Evolutionary conservation across 75 land plant species (phyloP), one percentile per base, ranked within the genome.

Genomic region (Pseudotsuga menziesii): DNA sequence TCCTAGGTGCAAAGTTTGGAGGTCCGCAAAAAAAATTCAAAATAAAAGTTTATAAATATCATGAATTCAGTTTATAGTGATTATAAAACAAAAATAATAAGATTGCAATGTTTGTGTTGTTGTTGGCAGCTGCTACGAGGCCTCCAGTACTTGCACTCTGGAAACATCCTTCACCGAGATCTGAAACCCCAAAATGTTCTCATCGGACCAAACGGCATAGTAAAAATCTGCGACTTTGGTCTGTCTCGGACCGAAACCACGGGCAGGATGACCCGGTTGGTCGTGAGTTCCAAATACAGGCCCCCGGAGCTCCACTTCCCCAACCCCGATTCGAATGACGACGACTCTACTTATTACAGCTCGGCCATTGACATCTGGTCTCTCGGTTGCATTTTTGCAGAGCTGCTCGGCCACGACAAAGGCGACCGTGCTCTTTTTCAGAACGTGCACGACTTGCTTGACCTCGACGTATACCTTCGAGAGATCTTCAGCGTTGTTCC

Each of bases 311-410:
- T 84, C 3, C 83, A 81, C 15, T 52, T 84, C 3, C 59, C 73
- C 19, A 77, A 80, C 71, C 32, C 32, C 32, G 32, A 29, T 0
- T 0, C 32, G 1, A 29, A 29, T 29, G 1, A 29, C 32, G 32
- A 1, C 32, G 1, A 1, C 1, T 29, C n/a, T n/a, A 76, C 80
- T n/a, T 82, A 80, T 52, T 84, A 84, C 76, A 84, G 79, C 19
- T 74, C 79, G 26, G 85, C 83, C 39, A 84, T 84, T 29, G 85
- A 84, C 73, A 76, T 84, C 62, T 84, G 85, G 85, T 84, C 85
- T 19, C 83, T 84, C 12, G 85, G 85, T 3, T 84, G 85, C 76
- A 80, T 84, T 17, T 84, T 84, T 61, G 85, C 85, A 0, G 85
- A 84, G 76, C 71, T 84, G n/a, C 66, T 84, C n/a, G 85, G 85